Conservation (phyloP, 2,329 filamentous ascomycete genomes). For the Neofusicoccum sp. region DNA sequence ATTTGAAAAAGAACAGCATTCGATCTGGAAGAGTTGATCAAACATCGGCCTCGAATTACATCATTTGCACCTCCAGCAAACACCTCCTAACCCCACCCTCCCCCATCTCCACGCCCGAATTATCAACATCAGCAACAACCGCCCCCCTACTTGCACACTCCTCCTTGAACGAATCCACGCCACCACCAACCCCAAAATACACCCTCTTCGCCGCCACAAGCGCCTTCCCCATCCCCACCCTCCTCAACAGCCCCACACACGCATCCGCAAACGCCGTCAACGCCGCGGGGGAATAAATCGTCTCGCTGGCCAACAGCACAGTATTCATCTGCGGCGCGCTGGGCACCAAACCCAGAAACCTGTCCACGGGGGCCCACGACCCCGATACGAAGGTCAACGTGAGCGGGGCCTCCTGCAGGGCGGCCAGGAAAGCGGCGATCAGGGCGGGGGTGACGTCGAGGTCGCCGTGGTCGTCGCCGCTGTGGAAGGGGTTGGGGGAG, state of each 20-base stretch:
- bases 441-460: slow-evolving; percentile 65
- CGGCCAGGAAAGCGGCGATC: slow-evolving; percentile 59
- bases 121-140: slow-evolving; percentile 53
- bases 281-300: slow-evolving; percentile 78
- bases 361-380: slow-evolving; percentile 63
- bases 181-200: slow-evolving; percentile 84
- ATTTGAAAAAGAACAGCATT: too few species aligned
- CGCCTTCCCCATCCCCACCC: slow-evolving; percentile 59
- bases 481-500: slow-evolving; percentile 21
- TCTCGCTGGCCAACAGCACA: slow-evolving; percentile 70
- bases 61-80: slow-evolving; percentile 31
- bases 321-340: slow-evolving; percentile 43
- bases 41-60: not conserved
- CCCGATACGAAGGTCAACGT: slow-evolving; percentile 71
- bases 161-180: slow-evolving; percentile 70
- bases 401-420: slow-evolving; percentile 56
- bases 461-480: slow-evolving; percentile 56
- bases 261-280: slow-evolving; percentile 70
- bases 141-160: slow-evolving; percentile 45
- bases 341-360: slow-evolving; percentile 62
- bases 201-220: slow-evolving; percentile 76
- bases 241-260: slow-evolving; percentile 60
- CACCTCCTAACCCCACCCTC: slow-evolving; percentile 48
- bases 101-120: slow-evolving; percentile 44
- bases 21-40: too few species aligned